phyloP scores from a whole-genome alignment of 2,329 filamentous ascomycete species.

The Epichloe bromicola region DNA sequence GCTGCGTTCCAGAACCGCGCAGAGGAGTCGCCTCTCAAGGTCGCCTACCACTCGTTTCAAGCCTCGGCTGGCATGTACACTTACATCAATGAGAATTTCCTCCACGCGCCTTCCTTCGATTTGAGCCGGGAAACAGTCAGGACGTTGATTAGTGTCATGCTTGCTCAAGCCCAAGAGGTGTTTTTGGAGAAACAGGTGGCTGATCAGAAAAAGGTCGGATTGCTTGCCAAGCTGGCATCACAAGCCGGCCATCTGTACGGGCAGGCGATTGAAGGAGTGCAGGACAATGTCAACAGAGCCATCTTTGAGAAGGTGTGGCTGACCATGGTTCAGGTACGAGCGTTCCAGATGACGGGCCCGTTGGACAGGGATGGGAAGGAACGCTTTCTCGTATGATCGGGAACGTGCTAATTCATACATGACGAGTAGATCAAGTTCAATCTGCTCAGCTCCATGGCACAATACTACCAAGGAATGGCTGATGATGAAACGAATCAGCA shows the following conservation, averaged over 20 bases:
- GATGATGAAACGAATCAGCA: slow-evolving; percentile 84
- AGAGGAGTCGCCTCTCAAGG: slow-evolving; percentile 87
- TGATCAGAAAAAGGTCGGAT: slow-evolving; percentile 82
- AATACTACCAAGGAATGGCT: slow-evolving; percentile 85
- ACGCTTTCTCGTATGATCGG: background rate
- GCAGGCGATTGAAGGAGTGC: slow-evolving; percentile 78
- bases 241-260: slow-evolving; percentile 81
- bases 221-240: slow-evolving; percentile 85
- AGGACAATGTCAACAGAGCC: slow-evolving; percentile 81
- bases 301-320: slow-evolving; percentile 95
- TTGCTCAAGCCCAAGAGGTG: slow-evolving; percentile 93
- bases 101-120: slow-evolving; percentile 94
- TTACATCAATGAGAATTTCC: slow-evolving; percentile 98
- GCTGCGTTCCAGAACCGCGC: slow-evolving; percentile 84
- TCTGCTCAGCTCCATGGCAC: slow-evolving; percentile 72
- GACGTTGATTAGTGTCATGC: slow-evolving; percentile 79
- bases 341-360: background rate
- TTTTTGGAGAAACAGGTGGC: slow-evolving; percentile 93
- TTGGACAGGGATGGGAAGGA: background rate
- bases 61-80: slow-evolving; percentile 98
- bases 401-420: background rate
- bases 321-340: slow-evolving; percentile 58
- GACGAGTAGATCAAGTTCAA: slow-evolving; percentile 55
- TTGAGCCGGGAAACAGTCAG: slow-evolving; percentile 92
- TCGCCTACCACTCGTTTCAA: slow-evolving; percentile 95